Evolutionary conservation across 495 filamentous ascomycete species (phyloP), one percentile per base, ranked within the genome.

Genomic region (Hyaloscypha hepaticicola): DNA sequence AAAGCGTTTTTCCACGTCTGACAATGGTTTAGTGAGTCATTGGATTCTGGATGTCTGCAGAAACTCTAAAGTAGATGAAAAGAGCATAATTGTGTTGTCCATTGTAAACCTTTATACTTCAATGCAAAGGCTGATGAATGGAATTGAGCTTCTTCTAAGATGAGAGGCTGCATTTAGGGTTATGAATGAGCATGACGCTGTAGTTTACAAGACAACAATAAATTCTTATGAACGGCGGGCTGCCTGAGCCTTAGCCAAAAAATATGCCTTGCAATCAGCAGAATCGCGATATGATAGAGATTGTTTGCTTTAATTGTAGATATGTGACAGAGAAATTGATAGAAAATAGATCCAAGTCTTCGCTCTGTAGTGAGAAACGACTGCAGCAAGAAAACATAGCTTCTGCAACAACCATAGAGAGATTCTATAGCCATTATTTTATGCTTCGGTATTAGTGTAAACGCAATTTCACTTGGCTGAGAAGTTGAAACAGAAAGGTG

Each of bases 41-140:
- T 49, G 33, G 58, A 56, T 61, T 5, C 31, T 62, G 65, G 65
- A n/a, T 58, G 59, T 62, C 65, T 41, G 58, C 65, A 66, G 58
- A 33, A 33, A 33, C 58, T 60, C 28, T 12, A 33, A 33, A n/a
- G 12, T 11, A 29, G 38, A 34, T 45, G 2, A 38, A 52, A 51
- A 53, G 26, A 58, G n/a, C n/a, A 52, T 26, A 50, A 56, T 27
- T 12, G 49, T 19, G 52, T 28, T 31, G 12, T 31, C 45, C 38
- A 21, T 57, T 14, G 51, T 66, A 52, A 11, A 55, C 27, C 65
- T 66, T 62, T 61, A 16, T 45, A 2, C 38, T 45, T 45, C 19
- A 4, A 45, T 45, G 14, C 11, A 45, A 14, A 45, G 12, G 38
- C 12, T 34, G 31, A 34, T 34, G 12, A 12, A 34, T 34, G 38